phyloP scores from a whole-genome alignment of 2,329 filamentous ascomycete genomes.

The Lachnellula occidentalis region DNA sequence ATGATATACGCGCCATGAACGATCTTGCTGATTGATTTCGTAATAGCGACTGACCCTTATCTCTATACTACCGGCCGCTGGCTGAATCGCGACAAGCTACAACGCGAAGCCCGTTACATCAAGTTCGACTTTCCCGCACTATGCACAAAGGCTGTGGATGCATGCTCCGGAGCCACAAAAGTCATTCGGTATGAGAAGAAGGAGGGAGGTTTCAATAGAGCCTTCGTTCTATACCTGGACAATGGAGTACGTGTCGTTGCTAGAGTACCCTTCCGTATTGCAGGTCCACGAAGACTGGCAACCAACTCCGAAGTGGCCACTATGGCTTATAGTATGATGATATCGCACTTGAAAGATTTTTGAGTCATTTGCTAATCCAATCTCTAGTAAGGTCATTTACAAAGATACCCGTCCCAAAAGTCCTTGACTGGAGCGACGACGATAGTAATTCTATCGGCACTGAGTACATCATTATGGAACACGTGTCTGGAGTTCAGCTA shows the following conservation, averaged over 20 bases:
- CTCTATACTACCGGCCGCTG: slow-evolving; percentile 34
- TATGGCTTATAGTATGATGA: slow-evolving; percentile 34
- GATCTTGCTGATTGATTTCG: too few relatives aligned
- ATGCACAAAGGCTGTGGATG: slow-evolving; percentile 32
- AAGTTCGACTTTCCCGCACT: slow-evolving; percentile 37
- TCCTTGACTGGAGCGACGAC: slow-evolving; percentile 39
- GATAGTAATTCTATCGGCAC: slow-evolving; percentile 28
- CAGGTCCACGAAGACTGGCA: slow-evolving; percentile 33
- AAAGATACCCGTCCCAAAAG: slow-evolving; percentile 36
- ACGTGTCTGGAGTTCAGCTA: slow-evolving; percentile 31
- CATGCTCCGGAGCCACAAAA: slow-evolving; percentile 32
- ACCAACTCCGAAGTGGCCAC: slow-evolving; percentile 42
- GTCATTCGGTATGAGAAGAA: slow-evolving; percentile 36
- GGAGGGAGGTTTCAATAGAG: slow-evolving; percentile 40
- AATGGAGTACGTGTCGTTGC: slow-evolving; percentile 35
- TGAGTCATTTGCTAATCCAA: slow-evolving; percentile 25
- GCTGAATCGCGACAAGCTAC: slow-evolving; percentile 34
- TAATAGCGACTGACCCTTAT: slow-evolving; percentile 20
- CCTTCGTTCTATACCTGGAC: slow-evolving; percentile 38
- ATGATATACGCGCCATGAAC: too few relatives aligned
- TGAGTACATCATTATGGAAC: slow-evolving; percentile 38
- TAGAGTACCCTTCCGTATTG: slow-evolving; percentile 36
- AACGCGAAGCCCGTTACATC: slow-evolving; percentile 34
- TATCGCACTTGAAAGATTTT: slow-evolving; percentile 8
- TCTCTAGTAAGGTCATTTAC: slow-evolving; percentile 26